A percentile compares a stretch with the other conserved stretches of the same genome.
These are phyloP conservation scores for Rhizophora apiculata DNA, from an alignment of 345 rosid genomes.

Conservation along the genomic window DNA sequence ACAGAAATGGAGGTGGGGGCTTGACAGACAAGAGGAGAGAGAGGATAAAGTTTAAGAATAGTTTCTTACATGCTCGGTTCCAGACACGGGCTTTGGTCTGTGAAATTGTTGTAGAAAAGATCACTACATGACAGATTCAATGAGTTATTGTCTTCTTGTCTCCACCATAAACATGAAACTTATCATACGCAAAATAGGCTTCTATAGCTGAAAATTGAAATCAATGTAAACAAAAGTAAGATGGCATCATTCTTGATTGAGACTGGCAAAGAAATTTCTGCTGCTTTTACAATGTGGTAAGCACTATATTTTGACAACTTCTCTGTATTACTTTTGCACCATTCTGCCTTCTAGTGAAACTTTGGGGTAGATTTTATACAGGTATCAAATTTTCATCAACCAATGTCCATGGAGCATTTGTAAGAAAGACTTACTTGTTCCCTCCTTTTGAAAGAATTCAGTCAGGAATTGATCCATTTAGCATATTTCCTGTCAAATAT, in stretches of 20 bases:
- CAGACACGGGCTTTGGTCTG: conserved; percentile 11
- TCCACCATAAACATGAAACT: neutral
- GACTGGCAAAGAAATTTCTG: too few species aligned
- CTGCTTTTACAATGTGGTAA: too few species aligned
- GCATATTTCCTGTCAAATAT: conserved; percentile 37
- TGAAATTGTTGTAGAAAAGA: conserved; percentile 36
- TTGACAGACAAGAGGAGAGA: neutral
- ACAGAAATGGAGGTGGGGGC: too few species aligned
- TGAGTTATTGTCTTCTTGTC: neutral
- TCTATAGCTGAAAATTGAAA: too few species aligned
- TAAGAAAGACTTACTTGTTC: conserved; percentile 4
- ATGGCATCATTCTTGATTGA: too few species aligned
- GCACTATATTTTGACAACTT: too few species aligned
- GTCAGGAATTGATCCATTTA: conserved; percentile 28
- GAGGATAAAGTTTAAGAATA: neutral
- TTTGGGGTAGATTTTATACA: too few species aligned
- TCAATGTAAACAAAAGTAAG: too few species aligned
- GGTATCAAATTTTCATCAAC: too few species aligned
- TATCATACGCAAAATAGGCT: neutral
- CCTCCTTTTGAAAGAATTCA: conserved; percentile 19
- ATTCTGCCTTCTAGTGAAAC: too few species aligned
- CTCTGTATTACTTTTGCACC: too few species aligned
- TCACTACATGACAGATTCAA: conserved; percentile 23
- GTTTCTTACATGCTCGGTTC: conserved; percentile 20
- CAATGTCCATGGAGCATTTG: neutral